Evolutionary conservation across 441 rosid genomes (phyloP), one percentile per base, ranked within the genome.

Genomic region (Flueggea neowawraea): DNA sequence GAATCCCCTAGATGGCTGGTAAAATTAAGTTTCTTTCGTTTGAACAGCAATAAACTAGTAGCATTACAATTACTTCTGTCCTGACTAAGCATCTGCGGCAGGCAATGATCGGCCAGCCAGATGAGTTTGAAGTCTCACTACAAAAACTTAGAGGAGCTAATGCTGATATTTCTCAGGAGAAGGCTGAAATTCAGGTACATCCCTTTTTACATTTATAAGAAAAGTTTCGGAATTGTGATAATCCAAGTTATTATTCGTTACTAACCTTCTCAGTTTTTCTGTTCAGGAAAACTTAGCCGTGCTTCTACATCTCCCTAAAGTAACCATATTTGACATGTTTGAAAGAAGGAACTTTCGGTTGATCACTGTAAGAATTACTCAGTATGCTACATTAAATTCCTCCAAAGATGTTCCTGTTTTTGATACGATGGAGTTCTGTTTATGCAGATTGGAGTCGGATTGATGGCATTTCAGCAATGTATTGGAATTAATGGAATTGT

Each of bases 1-100:
- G 97, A 90, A 65, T 90, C 98, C 12, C 98, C 97, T 0, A 84
- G 98, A 79, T 93, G 96, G 94, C 94, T 90, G 84, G 98, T 93
- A 78, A 76, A 68, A 36, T 55, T 55, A 45, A 22, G 28, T 22
- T 22, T 22, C 28, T 22, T 22, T 22, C 28, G 28, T 22, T 22
- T 22, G 28, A 51, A 22, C 57, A 41, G 33, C 43, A n/a, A 4
- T 5, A 2, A 54, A 33, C 41, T 22, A 45, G 45, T 43, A 51
- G 33, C 17, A 48, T 43, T 10, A 17, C 2, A 12, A 41, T 10
- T 6, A 32, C 10, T 12, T 53, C 36, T 49, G 28, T 22, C 28
- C 28, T 1, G 36, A 7, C 32, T 4, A 14, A 10, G 6, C 22
- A 6, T 10, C 31, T 47, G 36, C 43, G n/a, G 33, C 80, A 90